Evolutionary conservation across 208 protist species (phyloP).

Genomic region (Spongospora subterranea): DNA sequence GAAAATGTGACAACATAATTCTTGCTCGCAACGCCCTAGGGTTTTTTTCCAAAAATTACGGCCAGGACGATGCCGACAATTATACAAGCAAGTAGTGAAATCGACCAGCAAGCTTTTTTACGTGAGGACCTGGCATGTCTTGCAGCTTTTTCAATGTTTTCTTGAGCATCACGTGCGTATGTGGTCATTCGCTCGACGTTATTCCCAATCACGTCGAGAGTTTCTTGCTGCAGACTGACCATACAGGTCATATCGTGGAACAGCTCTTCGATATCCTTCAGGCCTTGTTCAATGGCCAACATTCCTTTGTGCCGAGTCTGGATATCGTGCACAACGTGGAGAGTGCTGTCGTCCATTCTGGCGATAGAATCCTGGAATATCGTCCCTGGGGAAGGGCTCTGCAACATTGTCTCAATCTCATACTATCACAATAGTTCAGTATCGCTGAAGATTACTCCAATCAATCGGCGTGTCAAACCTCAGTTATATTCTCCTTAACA

Average conservation of each 20-base stretch:
- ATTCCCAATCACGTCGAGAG: constrained; percentile 58
- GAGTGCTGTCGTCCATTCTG: neutral
- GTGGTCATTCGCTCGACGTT: constrained; percentile 54
- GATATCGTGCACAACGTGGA: constrained; percentile 51
- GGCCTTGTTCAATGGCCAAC: constrained; percentile 62
- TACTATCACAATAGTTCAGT: neutral
- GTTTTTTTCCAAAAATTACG: no score
- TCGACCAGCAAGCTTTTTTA: neutral
- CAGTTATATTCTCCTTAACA: constrained; percentile 53
- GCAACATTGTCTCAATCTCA: constrained; percentile 37
- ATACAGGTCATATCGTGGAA: constrained; percentile 64
- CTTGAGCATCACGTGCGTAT: constrained; percentile 58
- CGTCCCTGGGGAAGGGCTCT: neutral
- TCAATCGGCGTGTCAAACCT: neutral
- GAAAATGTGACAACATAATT: no score
- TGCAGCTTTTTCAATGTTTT: constrained; percentile 45
- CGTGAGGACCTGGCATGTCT: neutral
- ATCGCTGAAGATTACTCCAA: neutral
- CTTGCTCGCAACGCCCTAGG: no score
- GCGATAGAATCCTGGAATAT: constrained; percentile 8
- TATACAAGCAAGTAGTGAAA: neutral
- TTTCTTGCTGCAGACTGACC: constrained; percentile 66
- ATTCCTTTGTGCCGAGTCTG: constrained; percentile 56
- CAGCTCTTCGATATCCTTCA: constrained; percentile 64
- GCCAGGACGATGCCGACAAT: neutral